Evolutionary conservation across 768 basidiomycete species (phyloP).

Genomic region (Lanmaoa pseudosensibilis): DNA sequence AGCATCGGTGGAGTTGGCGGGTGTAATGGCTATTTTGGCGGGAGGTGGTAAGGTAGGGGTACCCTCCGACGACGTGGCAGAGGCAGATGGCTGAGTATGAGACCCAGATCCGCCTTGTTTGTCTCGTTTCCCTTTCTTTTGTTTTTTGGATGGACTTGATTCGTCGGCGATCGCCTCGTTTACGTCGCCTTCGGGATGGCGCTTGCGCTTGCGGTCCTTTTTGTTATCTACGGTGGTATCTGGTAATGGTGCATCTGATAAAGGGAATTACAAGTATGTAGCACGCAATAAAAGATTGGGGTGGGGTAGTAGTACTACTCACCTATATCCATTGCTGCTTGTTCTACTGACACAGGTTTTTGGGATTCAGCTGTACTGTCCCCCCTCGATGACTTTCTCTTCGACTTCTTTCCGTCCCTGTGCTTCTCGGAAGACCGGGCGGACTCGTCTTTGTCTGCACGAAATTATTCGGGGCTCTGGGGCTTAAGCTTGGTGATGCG

Average conservation of each 20-base stretch:
- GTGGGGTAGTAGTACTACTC: neutral
- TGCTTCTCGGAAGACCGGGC: conserved; percentile 2
- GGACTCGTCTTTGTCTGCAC: conserved; percentile 1
- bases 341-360: neutral
- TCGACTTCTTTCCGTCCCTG: conserved; percentile 8
- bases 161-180: neutral
- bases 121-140: conserved; percentile 29
- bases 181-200: conserved; percentile 3
- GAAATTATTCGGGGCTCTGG: neutral
- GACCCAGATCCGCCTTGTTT: conserved; percentile 1
- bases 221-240: conserved; percentile 12
- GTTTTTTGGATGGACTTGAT: conserved; percentile 20
- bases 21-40: too few species aligned
- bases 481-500: neutral
- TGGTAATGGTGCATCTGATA: neutral
- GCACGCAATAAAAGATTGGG: too few species aligned
- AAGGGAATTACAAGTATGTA: too few species aligned
- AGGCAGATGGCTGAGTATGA: conserved; percentile 2
- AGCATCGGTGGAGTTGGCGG: conserved; percentile 38
- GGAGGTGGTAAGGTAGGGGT: too few species aligned
- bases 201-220: conserved; percentile 31
- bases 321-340: conserved; percentile 1
- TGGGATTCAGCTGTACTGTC: neutral
- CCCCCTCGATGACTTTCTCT: conserved; percentile 5
- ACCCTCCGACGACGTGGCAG: conserved; percentile 2